phyloP scores from a whole-genome alignment of 768 basidiomycete species.

The Trichaptum fuscoviolaceum region DNA sequence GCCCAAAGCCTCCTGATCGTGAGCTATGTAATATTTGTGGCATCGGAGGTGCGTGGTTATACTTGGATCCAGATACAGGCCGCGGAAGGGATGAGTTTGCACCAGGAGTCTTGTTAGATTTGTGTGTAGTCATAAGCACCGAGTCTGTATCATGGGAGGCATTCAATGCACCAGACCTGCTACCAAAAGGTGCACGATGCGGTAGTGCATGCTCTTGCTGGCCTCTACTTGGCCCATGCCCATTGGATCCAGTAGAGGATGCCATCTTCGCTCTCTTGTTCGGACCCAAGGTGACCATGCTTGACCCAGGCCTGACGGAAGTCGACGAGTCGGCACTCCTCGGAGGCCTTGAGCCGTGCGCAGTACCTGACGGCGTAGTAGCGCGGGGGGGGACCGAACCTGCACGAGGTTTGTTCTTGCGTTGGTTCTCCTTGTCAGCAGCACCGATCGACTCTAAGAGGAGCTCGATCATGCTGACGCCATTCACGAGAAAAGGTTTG shows the following conservation, averaged over 20 bases:
- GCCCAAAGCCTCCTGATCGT: background rate
- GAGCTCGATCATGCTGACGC: slow-evolving; percentile 71
- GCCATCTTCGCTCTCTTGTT: slow-evolving; percentile 37
- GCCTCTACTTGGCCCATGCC: slow-evolving; percentile 39
- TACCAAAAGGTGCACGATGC: slow-evolving; percentile 8
- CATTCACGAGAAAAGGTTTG: slow-evolving; percentile 78
- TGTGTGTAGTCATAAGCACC: slow-evolving; percentile 13
- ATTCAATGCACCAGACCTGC: slow-evolving; percentile 11
- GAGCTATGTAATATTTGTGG: background rate
- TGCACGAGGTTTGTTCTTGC: slow-evolving; percentile 42
- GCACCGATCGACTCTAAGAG: slow-evolving; percentile 65
- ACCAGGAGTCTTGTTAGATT: slow-evolving; percentile 14
- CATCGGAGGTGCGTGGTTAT: background rate
- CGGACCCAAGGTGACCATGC: slow-evolving; percentile 35
- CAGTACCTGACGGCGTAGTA: slow-evolving; percentile 44
- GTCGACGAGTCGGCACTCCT: slow-evolving; percentile 41
- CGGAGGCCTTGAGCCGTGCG: slow-evolving; percentile 22
- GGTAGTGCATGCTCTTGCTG: slow-evolving; percentile 9
- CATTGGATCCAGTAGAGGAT: slow-evolving; percentile 31
- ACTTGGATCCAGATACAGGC: slow-evolving; percentile 8
- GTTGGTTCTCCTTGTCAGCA: slow-evolving; percentile 77
- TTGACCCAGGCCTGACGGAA: slow-evolving; percentile 52
- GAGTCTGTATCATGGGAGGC: background rate
- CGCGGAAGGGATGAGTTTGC: slow-evolving; percentile 9
- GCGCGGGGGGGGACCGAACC: slow-evolving; percentile 59